Evolutionary conservation across 2,329 filamentous ascomycete genomes (phyloP).

Genomic region (Penicillium sp.): DNA sequence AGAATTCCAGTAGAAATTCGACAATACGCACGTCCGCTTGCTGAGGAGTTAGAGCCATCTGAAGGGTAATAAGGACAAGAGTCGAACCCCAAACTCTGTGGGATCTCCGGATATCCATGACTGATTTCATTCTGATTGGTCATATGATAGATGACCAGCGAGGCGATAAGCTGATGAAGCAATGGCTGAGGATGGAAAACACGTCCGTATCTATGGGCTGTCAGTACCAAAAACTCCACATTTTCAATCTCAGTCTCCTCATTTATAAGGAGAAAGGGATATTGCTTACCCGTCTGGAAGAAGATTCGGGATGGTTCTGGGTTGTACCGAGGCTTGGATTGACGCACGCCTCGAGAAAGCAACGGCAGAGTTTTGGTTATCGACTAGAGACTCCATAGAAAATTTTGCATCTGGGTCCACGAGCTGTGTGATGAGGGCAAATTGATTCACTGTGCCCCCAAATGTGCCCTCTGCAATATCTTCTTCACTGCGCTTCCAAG

Average conservation of each 20-base stretch:
- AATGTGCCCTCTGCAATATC: background rate
- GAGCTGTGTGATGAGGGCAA: background rate
- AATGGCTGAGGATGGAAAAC: background rate
- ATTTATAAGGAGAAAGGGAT: background rate
- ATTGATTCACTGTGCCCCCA: background rate
- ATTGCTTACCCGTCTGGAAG: background rate
- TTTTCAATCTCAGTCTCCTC: background rate
- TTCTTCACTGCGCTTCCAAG: slow-evolving; percentile 1
- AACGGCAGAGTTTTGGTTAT: background rate
- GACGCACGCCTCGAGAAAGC: too few relatives aligned
- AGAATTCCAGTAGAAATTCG: background rate
- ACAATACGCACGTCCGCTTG: background rate
- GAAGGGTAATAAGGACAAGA: background rate
- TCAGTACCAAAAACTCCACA: too few relatives aligned
- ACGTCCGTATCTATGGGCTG: background rate
- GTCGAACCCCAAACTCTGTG: background rate
- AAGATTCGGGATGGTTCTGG: background rate
- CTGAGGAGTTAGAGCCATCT: background rate
- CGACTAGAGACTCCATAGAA: background rate
- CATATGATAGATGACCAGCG: background rate
- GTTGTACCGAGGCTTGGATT: too few relatives aligned
- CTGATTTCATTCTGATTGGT: background rate
- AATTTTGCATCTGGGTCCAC: background rate
- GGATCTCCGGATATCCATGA: background rate
- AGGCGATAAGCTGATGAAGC: background rate